Percentiles rank a stretch among this genome's conserved stretches.
phyloP scores from a whole-genome alignment of 176 grass and related monocot genomes.

The Carex parvula region DNA sequence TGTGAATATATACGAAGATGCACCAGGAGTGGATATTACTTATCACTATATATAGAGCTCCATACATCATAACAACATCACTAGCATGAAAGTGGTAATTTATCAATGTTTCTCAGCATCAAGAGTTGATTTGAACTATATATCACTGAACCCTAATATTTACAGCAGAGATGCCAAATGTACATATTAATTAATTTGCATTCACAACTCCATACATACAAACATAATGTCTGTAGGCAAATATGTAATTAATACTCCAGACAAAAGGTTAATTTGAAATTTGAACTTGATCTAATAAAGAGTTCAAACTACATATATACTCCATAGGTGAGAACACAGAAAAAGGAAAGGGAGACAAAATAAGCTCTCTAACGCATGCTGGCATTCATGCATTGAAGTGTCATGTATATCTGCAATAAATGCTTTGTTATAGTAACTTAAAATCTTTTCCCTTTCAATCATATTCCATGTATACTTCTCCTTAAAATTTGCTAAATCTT shows the following conservation, averaged over 20 bases:
- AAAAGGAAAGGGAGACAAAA: neutral
- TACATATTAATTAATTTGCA: neutral
- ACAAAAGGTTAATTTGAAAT: slow-evolving; percentile 3
- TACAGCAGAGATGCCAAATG: neutral
- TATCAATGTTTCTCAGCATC: neutral
- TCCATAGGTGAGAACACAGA: neutral
- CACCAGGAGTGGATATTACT: neutral
- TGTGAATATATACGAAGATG: neutral
- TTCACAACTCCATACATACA: neutral
- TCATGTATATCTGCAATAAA: slow-evolving; percentile 4
- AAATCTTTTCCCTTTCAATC: slow-evolving; percentile 1
- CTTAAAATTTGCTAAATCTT: slow-evolving; percentile 23
- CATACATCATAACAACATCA: neutral
- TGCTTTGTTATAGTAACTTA: slow-evolving; percentile 3
- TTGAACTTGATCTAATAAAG: slow-evolving; percentile 8
- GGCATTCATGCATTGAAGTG: neutral
- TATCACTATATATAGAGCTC: neutral
- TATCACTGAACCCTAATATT: neutral
- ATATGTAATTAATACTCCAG: neutral
- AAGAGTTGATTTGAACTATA: neutral
- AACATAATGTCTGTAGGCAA: neutral
- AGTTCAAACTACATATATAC: too few relatives aligned
- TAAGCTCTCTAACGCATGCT: slow-evolving; percentile 12
- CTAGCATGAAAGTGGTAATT: neutral
- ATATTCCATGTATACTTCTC: slow-evolving; percentile 19